Percentiles rank a stretch among this genome's conserved stretches.
phyloP scores from a whole-genome alignment of 208 protist species.

The Entamoeba dispar region DNA sequence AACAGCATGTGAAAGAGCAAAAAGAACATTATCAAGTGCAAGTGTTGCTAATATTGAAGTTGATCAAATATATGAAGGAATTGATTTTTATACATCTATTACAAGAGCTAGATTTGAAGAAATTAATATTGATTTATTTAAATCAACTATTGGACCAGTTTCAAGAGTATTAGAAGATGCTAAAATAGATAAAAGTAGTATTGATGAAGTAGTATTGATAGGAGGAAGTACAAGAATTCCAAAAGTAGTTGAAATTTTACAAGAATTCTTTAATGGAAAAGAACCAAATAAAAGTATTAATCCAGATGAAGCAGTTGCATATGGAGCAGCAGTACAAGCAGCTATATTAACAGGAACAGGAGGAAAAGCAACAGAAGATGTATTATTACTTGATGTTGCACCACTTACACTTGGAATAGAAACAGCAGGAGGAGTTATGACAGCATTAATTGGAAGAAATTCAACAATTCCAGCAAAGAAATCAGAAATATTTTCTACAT shows the following conservation, averaged over 20 bases:
- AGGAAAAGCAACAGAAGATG: constrained; percentile 57
- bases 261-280: no score
- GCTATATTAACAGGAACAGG: constrained; percentile 57
- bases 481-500: constrained; percentile 66
- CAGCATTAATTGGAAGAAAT: constrained; percentile 21
- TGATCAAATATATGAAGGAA: constrained; percentile 73
- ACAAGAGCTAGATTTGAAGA: constrained; percentile 89
- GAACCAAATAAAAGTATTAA: constrained; percentile 76
- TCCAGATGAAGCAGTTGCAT: constrained; percentile 89
- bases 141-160: constrained; percentile 68
- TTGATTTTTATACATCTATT: constrained; percentile 72
- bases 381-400: constrained; percentile 90
- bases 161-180: constrained; percentile 66
- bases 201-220: constrained; percentile 84
- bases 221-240: constrained; percentile 81
- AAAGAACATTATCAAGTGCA: constrained; percentile 70
- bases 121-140: constrained; percentile 80
- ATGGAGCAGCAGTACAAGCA: constrained; percentile 87
- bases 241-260: constrained; percentile 78
- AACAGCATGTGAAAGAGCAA: constrained; percentile 62
- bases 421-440: constrained; percentile 81
- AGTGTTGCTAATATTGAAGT: constrained; percentile 66
- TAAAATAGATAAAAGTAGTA: constrained; percentile 66
- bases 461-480: constrained; percentile 27
- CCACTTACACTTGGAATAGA: constrained; percentile 91